These are phyloP conservation scores for Byssochlamys sp. DNA, from an alignment of 2,329 filamentous ascomycete genomes.

Conservation along the genomic window DNA sequence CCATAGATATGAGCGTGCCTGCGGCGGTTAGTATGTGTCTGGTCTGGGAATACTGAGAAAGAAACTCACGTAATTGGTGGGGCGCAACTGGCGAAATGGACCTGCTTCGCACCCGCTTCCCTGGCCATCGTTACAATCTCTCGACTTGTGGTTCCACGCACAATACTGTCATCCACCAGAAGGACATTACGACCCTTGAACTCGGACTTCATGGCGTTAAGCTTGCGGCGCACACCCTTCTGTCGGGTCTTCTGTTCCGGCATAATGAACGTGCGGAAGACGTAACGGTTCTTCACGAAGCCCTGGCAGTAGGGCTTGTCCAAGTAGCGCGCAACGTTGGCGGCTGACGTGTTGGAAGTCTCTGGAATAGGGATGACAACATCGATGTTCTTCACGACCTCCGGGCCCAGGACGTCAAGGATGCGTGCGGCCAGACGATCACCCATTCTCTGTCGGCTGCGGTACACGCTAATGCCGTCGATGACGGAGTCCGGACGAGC, in stretches of 20 bases:
- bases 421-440: constrained; percentile 67
- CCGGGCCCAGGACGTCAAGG: constrained; percentile 54
- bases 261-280: constrained; percentile 82
- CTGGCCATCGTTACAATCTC: constrained; percentile 77
- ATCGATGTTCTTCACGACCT: constrained; percentile 67
- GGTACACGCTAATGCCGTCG: constrained; percentile 79
- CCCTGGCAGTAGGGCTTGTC: constrained; percentile 69
- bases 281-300: constrained; percentile 83
- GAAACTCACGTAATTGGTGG: constrained; percentile 60
- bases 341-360: constrained; percentile 72
- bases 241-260: constrained; percentile 70
- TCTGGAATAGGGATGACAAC: constrained; percentile 72
- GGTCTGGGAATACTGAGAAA: constrained; percentile 5
- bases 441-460: constrained; percentile 79
- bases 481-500: constrained; percentile 72
- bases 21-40: not conserved
- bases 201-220: constrained; percentile 76
- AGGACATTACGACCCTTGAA: constrained; percentile 72
- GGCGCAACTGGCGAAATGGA: constrained; percentile 73
- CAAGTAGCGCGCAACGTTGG: constrained; percentile 63
- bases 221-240: constrained; percentile 79
- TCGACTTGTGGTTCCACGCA: constrained; percentile 70
- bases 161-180: constrained; percentile 82
- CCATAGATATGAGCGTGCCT: constrained; percentile 76
- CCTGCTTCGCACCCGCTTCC: constrained; percentile 70